A percentile compares a stretch with the other conserved stretches of the same genome.
These are phyloP conservation scores for Symbiodinium pilosum DNA, from an alignment of 73 alveolate genomes.

Conservation along the genomic window DNA sequence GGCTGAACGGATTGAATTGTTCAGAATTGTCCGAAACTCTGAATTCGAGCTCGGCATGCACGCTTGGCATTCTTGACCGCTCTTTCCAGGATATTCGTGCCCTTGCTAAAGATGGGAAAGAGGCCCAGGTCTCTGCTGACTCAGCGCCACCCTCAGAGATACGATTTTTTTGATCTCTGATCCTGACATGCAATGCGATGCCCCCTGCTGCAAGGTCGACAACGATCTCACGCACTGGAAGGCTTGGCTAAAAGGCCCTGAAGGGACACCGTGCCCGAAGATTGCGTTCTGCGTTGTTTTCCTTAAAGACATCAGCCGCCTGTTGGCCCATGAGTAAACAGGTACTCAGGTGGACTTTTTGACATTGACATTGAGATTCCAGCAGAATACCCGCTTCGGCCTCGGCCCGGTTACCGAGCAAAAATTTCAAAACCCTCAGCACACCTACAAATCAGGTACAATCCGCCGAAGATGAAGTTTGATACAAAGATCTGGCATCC, in stretches of 20 bases:
- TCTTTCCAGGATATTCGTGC: conserved; percentile 69
- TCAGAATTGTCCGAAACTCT: too few relatives aligned
- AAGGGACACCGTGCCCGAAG: conserved; percentile 93
- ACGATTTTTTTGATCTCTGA: not conserved
- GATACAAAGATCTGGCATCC: conserved; percentile 99
- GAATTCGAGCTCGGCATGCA: too few relatives aligned
- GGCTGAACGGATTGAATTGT: too few relatives aligned
- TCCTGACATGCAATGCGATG: too few relatives aligned
- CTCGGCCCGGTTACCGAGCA: not conserved
- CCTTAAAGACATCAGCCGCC: not conserved
- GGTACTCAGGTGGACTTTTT: conserved; percentile 97
- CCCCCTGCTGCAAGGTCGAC: conserved; percentile 28
- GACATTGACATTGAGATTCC: conserved; percentile 98
- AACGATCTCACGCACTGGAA: conserved; percentile 90
- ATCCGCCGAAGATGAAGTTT: conserved; percentile 97
- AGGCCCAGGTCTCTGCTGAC: conserved; percentile 87
- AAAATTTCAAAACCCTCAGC: not conserved
- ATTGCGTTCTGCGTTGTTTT: not conserved
- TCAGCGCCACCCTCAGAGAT: conserved; percentile 2
- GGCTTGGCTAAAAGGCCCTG: conserved; percentile 92
- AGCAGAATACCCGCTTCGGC: conserved; percentile 98
- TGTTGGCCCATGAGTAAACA: not conserved
- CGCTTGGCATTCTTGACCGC: not conserved
- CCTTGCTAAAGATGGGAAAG: conserved; percentile 81
- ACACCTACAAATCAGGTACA: conserved; percentile 29